Percentiles rank a stretch among this genome's conserved stretches.
phyloP scores from a whole-genome alignment of 257 asterid genomes.

The Voacanga thouarsii region DNA sequence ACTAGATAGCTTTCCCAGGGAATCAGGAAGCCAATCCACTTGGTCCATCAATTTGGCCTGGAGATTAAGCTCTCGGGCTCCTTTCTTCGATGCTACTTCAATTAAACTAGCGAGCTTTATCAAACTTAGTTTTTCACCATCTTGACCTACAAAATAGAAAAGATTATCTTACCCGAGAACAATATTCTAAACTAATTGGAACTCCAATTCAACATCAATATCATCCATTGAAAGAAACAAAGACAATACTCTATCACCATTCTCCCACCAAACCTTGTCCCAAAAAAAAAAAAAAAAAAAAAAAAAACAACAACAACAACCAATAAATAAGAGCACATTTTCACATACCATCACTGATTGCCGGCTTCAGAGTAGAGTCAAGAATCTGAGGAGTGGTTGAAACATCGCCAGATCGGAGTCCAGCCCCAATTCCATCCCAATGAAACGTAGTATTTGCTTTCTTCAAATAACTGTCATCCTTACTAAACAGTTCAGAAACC shows the following conservation, averaged over 20 bases:
- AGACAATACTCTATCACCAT: background rate
- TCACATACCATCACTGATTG: constrained; percentile 41
- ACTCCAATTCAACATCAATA: constrained; percentile 1
- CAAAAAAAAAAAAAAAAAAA: background rate
- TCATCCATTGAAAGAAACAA: background rate
- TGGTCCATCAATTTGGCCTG: constrained; percentile 65
- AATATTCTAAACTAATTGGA: background rate
- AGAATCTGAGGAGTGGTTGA: constrained; percentile 44
- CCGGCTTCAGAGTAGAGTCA: constrained; percentile 69
- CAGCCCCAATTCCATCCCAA: constrained; percentile 42
- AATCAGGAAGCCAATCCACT: constrained; percentile 94
- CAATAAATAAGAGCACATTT: background rate
- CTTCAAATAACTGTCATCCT: constrained; percentile 68
- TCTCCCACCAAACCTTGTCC: background rate
- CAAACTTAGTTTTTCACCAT: constrained; percentile 71
- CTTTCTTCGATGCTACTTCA: constrained; percentile 76
- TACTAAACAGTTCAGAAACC: constrained; percentile 38
- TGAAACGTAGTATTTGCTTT: constrained; percentile 45
- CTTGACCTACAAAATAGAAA: constrained; percentile 55
- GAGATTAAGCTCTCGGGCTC: constrained; percentile 55
- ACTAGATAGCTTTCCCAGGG: constrained; percentile 73
- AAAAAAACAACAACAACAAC: too few relatives aligned
- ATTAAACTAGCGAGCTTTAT: constrained; percentile 80
- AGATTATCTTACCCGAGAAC: constrained; percentile 12
- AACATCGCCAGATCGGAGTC: constrained; percentile 34